These are phyloP conservation scores for Saccharomyces hybrid DNA, from an alignment of 1,139 yeast genomes.

Conservation along the genomic window DNA sequence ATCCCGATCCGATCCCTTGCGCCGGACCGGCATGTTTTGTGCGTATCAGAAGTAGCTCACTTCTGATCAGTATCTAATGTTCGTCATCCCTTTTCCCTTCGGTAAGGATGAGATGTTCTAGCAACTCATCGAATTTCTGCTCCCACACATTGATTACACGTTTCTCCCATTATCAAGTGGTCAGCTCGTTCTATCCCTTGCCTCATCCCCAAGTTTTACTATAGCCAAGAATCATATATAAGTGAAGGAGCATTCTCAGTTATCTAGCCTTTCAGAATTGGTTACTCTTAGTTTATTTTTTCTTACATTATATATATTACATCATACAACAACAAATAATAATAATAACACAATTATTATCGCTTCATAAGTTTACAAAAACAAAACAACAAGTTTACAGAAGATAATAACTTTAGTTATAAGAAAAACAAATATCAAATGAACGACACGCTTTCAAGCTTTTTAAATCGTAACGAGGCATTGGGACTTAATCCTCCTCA, in stretches of 20 bases:
- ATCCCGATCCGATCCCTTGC: neutral
- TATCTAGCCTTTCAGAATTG: too few relatives aligned
- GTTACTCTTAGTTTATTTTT: too few relatives aligned
- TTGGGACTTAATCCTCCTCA: constrained; percentile 41
- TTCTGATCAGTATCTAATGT: neutral
- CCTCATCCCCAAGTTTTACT: too few relatives aligned
- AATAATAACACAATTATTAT: neutral
- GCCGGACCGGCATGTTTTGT: neutral
- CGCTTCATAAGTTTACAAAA: neutral
- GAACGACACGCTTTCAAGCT: neutral
- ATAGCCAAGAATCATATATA: too few relatives aligned
- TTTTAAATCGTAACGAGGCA: constrained; percentile 38
- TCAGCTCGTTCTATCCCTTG: too few relatives aligned
- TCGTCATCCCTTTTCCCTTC: neutral
- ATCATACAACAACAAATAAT: neutral
- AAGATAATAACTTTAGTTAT: too few relatives aligned
- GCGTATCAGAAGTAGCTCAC: neutral
- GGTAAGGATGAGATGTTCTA: neutral
- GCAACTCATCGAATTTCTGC: neutral
- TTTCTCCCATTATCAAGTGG: too few relatives aligned
- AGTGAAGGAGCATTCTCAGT: too few relatives aligned
- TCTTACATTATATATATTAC: too few relatives aligned
- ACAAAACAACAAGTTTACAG: constrained; percentile 11
- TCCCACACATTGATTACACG: neutral
- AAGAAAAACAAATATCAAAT: neutral